These are phyloP conservation scores for Stellera chamaejasme DNA, from an alignment of 345 rosid genomes.

Conservation along the genomic window DNA sequence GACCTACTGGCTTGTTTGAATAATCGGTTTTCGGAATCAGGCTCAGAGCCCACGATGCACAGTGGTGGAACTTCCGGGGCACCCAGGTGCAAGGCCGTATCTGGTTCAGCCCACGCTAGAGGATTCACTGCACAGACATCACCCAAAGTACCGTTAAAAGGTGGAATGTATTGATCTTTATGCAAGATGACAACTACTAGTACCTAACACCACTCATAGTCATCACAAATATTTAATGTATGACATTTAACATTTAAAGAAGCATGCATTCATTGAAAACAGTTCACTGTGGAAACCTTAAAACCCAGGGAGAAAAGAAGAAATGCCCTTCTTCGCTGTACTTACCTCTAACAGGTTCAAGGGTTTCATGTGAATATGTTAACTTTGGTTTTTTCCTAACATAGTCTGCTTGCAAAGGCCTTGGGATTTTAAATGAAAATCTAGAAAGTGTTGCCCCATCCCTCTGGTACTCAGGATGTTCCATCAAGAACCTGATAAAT, in stretches of 20 bases:
- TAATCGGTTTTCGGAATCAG: conserved; percentile 12
- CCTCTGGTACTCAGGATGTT: conserved; percentile 37
- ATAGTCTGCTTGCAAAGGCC: conserved; percentile 57
- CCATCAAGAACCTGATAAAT: conserved; percentile 46
- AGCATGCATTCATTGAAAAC: no score
- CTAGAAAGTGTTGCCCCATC: conserved; percentile 43
- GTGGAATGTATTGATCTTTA: background rate
- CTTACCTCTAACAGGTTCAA: conserved; percentile 41
- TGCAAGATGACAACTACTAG: background rate
- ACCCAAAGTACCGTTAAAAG: background rate
- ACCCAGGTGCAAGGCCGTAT: conserved; percentile 28
- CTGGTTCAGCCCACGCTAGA: conserved; percentile 33
- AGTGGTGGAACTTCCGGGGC: conserved; percentile 20
- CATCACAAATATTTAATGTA: background rate
- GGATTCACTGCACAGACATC: conserved; percentile 30
- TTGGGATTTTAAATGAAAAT: conserved; percentile 74
- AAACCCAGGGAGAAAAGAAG: background rate
- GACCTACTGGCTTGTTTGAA: conserved; percentile 23
- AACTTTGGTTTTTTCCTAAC: conserved; percentile 47
- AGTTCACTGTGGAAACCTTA: background rate
- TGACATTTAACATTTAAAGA: background rate
- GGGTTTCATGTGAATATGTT: conserved; percentile 22
- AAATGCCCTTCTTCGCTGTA: background rate
- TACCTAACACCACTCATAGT: no score
- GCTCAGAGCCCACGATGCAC: conserved; percentile 7